Percentiles rank a stretch among this genome's conserved stretches.
phyloP scores from a whole-genome alignment of 768 basidiomycete species.

The Trametes elegans region DNA sequence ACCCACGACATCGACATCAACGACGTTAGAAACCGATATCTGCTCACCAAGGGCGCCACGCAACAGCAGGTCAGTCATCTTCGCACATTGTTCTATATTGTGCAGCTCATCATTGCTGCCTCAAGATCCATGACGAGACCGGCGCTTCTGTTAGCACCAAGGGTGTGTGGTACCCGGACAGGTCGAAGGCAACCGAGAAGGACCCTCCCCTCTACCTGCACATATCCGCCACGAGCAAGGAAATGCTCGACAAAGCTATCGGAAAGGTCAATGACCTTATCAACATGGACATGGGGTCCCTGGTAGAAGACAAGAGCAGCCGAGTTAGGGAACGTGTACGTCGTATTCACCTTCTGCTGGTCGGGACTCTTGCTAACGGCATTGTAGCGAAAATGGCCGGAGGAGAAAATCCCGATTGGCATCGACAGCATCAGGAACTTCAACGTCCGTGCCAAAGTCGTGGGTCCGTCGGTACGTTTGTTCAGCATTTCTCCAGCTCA shows the following conservation, averaged over 20 bases:
- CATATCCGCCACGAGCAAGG: conserved; percentile 73
- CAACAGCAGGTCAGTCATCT: conserved; percentile 74
- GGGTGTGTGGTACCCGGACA: conserved; percentile 95
- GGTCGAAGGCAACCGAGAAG: conserved; percentile 84
- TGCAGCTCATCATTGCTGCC: background rate
- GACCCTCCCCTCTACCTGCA: conserved; percentile 95
- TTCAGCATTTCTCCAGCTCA: no score
- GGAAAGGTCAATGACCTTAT: conserved; percentile 75
- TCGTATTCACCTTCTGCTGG: background rate
- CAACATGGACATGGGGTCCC: conserved; percentile 69
- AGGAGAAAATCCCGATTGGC: conserved; percentile 89
- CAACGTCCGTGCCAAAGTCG: conserved; percentile 96
- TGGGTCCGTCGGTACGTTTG: conserved; percentile 75
- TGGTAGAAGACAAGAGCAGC: conserved; percentile 79
- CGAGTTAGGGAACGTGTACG: conserved; percentile 62
- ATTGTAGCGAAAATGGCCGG: conserved; percentile 90
- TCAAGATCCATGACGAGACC: conserved; percentile 86
- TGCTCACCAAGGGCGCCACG: conserved; percentile 90
- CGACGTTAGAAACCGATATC: conserved; percentile 90
- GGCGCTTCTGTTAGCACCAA: conserved; percentile 92
- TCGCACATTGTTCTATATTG: no score
- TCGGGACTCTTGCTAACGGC: conserved; percentile 9
- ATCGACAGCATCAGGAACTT: conserved; percentile 93
- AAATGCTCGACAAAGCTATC: conserved; percentile 63
- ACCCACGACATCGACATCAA: conserved; percentile 96